Evolutionary conservation across 768 basidiomycete species (phyloP).

Genomic region (Leccinum olivaceopallidum): DNA sequence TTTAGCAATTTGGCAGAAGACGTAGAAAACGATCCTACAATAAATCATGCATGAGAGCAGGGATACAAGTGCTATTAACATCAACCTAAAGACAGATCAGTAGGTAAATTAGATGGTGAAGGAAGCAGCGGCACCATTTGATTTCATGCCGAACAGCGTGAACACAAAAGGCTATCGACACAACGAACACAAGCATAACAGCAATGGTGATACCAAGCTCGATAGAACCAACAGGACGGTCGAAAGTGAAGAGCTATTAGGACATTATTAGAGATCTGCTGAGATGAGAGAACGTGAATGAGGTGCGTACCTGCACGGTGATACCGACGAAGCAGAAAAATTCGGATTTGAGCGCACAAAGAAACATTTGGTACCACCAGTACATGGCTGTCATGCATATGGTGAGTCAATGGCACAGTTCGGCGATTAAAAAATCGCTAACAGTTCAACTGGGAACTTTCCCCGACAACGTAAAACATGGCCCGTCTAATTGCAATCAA

Average conservation of each 20-base stretch:
- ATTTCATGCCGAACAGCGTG: conserved; percentile 79
- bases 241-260: conserved; percentile 76
- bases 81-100: conserved; percentile 44
- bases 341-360: conserved; percentile 86
- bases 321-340: conserved; percentile 84
- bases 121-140: conserved; percentile 55
- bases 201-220: conserved; percentile 83
- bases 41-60: conserved; percentile 74
- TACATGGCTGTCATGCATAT: conserved; percentile 65
- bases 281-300: not conserved
- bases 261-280: not conserved
- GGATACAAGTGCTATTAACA: conserved; percentile 66
- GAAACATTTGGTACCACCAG: conserved; percentile 83
- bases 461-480: conserved; percentile 87
- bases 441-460: conserved; percentile 86
- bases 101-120: conserved; percentile 2
- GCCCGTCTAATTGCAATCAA: conserved; percentile 61
- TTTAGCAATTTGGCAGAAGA: conserved; percentile 4
- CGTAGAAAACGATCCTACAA: conserved; percentile 43
- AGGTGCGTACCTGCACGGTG: conserved; percentile 69
- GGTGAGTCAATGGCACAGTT: not conserved
- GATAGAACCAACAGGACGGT: conserved; percentile 57
- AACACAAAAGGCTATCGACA: conserved; percentile 62
- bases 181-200: conserved; percentile 73
- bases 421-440: conserved; percentile 21